phyloP scores from a whole-genome alignment of 1,139 yeast genomes.

The Suhomyces chickasaworum region DNA sequence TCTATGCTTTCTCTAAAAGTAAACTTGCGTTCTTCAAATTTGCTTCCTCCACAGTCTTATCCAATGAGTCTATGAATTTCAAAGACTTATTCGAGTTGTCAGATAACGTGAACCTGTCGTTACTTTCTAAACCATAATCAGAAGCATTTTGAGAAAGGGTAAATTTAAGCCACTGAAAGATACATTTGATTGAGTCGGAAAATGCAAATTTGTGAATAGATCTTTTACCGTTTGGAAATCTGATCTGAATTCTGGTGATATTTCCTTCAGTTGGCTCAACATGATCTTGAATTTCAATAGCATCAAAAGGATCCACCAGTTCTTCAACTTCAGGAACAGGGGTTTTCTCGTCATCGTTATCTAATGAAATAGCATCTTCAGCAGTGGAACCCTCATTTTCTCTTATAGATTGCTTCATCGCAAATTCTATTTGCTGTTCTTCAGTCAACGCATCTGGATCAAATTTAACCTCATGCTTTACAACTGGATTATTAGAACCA shows the following conservation, averaged over 20 bases:
- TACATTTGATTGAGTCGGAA: slow-evolving; percentile 40
- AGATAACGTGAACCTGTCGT: slow-evolving; percentile 50
- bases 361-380: slow-evolving; percentile 30
- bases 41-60: slow-evolving; percentile 66
- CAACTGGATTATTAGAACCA: slow-evolving; percentile 67
- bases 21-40: slow-evolving; percentile 82
- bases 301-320: slow-evolving; percentile 34
- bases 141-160: slow-evolving; percentile 54
- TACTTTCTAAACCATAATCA: slow-evolving; percentile 48
- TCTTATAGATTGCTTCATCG: slow-evolving; percentile 65
- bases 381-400: slow-evolving; percentile 28
- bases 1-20: slow-evolving; percentile 54
- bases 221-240: slow-evolving; percentile 85
- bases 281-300: slow-evolving; percentile 51
- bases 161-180: slow-evolving; percentile 53
- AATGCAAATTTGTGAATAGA: slow-evolving; percentile 70
- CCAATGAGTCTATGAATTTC: slow-evolving; percentile 62
- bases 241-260: slow-evolving; percentile 79
- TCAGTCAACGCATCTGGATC: slow-evolving; percentile 71
- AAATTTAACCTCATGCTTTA: slow-evolving; percentile 52
- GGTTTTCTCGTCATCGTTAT: slow-evolving; percentile 16
- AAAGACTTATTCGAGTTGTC: slow-evolving; percentile 65
- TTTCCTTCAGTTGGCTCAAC: slow-evolving; percentile 64
- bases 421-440: slow-evolving; percentile 82
- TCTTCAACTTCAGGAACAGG: slow-evolving; percentile 14